These are phyloP conservation scores for Paramecium tetraurelia DNA, from an alignment of 73 alveolate species.

Conservation along the genomic window DNA sequence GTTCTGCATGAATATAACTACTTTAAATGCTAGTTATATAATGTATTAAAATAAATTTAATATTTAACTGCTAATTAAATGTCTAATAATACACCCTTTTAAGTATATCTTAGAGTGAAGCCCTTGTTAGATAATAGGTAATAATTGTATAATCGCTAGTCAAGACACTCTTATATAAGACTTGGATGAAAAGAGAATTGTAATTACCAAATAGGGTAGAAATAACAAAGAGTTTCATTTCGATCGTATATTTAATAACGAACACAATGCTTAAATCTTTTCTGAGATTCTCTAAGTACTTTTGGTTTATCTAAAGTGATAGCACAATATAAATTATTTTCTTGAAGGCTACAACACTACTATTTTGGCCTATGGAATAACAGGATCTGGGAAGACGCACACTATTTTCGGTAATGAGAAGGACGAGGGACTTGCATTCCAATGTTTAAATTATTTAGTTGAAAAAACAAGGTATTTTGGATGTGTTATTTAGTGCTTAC, in stretches of 20 bases:
- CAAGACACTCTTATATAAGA: conserved; percentile 7
- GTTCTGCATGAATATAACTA: not conserved
- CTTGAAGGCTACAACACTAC: conserved; percentile 95
- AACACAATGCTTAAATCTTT: not conserved
- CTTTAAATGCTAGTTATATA: not conserved
- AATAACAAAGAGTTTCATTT: conserved; percentile 9
- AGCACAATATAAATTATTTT: conserved; percentile 77
- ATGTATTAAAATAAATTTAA: not conserved
- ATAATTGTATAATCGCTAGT: not conserved
- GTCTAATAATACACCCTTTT: conserved; percentile 33
- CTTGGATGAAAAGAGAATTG: not conserved
- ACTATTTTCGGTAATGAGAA: conserved; percentile 91
- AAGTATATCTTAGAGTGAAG: conserved; percentile 32
- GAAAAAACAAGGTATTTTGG: conserved; percentile 70
- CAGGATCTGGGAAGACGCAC: conserved; percentile 92
- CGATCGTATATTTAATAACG: not conserved
- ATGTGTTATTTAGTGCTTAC: conserved; percentile 67
- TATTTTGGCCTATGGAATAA: conserved; percentile 92
- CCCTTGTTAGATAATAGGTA: conserved; percentile 1
- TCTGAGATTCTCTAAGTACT: not conserved
- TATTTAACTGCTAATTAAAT: conserved; percentile 18
- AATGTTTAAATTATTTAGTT: conserved; percentile 84
- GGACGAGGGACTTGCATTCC: conserved; percentile 90
- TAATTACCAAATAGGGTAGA: not conserved
- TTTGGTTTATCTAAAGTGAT: not conserved